These are phyloP conservation scores for Brasenia schreberi DNA, from an alignment of 164 flowering plant genomes.

Conservation along the genomic window DNA sequence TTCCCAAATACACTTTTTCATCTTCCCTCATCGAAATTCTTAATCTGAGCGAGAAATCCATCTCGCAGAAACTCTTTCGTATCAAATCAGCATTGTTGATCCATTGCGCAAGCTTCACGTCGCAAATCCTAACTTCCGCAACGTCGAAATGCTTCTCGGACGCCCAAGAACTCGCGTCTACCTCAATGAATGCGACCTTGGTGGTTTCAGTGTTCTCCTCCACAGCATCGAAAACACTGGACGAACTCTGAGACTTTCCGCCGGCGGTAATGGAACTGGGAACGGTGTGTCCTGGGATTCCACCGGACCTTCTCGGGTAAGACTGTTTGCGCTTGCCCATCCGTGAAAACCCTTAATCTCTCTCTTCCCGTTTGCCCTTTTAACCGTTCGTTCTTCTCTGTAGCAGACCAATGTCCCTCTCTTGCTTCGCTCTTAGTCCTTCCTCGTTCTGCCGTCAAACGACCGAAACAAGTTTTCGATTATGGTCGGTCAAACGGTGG, in stretches of 20 bases:
- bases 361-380: too few species aligned
- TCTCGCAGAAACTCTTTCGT: slow-evolving; percentile 18
- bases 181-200: slow-evolving; percentile 31
- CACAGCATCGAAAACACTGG: neutral
- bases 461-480: too few species aligned
- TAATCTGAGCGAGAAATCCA: slow-evolving; percentile 35
- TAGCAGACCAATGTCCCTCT: too few species aligned
- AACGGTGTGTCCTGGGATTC: slow-evolving; percentile 11
- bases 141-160: slow-evolving; percentile 51
- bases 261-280: slow-evolving; percentile 3
- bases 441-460: too few species aligned
- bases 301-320: slow-evolving; percentile 45
- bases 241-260: slow-evolving; percentile 2
- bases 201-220: neutral
- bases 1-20: slow-evolving; percentile 52
- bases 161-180: slow-evolving; percentile 27
- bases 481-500: too few species aligned
- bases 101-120: slow-evolving; percentile 25
- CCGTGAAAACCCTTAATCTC: too few species aligned
- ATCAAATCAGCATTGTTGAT: slow-evolving; percentile 15
- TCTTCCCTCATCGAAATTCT: slow-evolving; percentile 29
- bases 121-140: slow-evolving; percentile 50
- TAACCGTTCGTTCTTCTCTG: too few species aligned
- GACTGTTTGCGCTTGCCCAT: slow-evolving; percentile 69
- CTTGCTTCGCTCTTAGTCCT: too few species aligned